Conservation (phyloP, 306 rosid species). For the Heteromeles arbutifolia region DNA sequence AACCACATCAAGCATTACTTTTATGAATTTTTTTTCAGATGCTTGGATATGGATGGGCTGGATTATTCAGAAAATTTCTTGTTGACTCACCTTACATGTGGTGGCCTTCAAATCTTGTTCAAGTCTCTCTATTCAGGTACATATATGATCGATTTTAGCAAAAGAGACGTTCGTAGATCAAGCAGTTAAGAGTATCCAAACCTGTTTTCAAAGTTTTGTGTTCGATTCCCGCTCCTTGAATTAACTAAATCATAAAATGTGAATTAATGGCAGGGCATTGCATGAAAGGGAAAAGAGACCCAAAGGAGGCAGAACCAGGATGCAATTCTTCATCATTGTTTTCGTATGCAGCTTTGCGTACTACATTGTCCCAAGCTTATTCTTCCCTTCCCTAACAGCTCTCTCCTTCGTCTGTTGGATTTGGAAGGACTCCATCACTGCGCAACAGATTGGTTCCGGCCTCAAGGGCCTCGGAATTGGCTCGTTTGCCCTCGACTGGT, state of each 20-base stretch:
- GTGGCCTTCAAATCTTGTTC: slow-evolving; percentile 38
- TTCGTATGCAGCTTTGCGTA: slow-evolving; percentile 26
- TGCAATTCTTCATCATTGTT: slow-evolving; percentile 26
- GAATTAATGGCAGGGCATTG: slow-evolving; percentile 25
- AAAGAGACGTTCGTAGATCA: not conserved
- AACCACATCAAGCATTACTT: not conserved
- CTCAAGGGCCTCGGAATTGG: slow-evolving; percentile 32
- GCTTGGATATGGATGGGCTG: slow-evolving; percentile 47
- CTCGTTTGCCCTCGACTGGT: slow-evolving; percentile 34
- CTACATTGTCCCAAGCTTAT: slow-evolving; percentile 23
- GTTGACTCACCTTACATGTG: slow-evolving; percentile 43
- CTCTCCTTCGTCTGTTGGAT: slow-evolving; percentile 26
- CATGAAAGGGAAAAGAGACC: slow-evolving; percentile 31
- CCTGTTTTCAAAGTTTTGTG: not conserved
- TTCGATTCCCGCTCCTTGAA: not conserved
- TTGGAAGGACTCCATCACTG: slow-evolving; percentile 23
- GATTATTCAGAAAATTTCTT: slow-evolving; percentile 31
- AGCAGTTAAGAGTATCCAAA: too few relatives aligned
- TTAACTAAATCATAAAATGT: not conserved
- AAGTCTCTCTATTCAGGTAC: slow-evolving; percentile 37
- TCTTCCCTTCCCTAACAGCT: slow-evolving; percentile 26
- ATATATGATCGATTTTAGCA: not conserved
- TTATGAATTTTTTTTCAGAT: slow-evolving; percentile 7
- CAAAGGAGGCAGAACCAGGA: slow-evolving; percentile 28
- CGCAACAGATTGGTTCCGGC: slow-evolving; percentile 35